Evolutionary conservation across 768 basidiomycete species (phyloP), one percentile per base, ranked within the genome.

Genomic region (Mycena rebaudengoi): DNA sequence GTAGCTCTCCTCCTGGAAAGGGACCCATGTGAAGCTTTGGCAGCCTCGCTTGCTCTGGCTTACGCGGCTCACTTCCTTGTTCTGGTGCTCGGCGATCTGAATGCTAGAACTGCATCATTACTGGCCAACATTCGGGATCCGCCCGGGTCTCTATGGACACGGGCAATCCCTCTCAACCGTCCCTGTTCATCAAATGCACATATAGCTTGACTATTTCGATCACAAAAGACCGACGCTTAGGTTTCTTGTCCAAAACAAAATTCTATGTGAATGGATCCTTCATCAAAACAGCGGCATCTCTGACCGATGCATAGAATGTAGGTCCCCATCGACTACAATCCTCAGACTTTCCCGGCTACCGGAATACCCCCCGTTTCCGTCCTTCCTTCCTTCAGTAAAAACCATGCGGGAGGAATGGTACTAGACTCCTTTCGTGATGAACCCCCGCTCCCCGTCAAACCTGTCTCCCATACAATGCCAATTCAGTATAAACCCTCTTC

Each of bases 191-290:
- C 2, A 51, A 57, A 52, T 64, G 53, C 11, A 52, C 58, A 7
- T 68, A 68, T 44, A 51, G 23, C 25, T 35, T 68, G 3, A 46
- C 41, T 3, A 64, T 68, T 25, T 51, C 55, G 12, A 64, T 68
- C 41, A 56, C 49, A 7, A 64, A 53, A 28, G 49, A 45, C 3
- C 35, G 59, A 16, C 52, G 62, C 2, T 11, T 66, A 23, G 60
- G 65, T 7, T 60, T 68, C 26, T 20, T 64, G 23, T 50, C 66
- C 23, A 64, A 53, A 20, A 61, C 59, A 21, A 68, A 64, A 57
- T 11, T 30, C 62, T 68, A 29, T 5, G 59, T 54, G 39, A 23
- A 25, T 21, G 11, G 10, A 13, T 13, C 7, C 12, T 11, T 16
- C 37, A n/a, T 25, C 10, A 12, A 7, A 20, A 21, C 7, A 7